Conservation (phyloP, 2,329 filamentous ascomycete species). For the Sporothrix globosa region DNA sequence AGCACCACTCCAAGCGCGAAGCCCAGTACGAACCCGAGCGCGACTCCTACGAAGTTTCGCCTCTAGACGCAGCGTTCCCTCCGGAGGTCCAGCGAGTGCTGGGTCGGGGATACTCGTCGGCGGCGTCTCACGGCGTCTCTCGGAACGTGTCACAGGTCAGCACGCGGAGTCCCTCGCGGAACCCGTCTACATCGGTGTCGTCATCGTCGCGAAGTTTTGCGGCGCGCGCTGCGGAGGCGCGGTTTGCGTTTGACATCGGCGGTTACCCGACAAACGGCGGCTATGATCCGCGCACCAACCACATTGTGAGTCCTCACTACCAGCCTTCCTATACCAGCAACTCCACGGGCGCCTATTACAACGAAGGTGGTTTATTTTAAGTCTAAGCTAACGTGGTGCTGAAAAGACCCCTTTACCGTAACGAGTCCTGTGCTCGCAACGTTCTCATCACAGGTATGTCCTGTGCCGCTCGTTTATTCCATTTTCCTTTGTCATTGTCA, state of each 20-base stretch:
- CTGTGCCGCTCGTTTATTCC: conserved; percentile 5
- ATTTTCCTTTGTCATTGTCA: conserved; percentile 10
- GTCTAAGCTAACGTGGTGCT: too few species aligned
- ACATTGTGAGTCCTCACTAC: neutral
- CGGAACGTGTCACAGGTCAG: neutral
- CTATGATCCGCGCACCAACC: neutral
- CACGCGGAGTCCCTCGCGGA: neutral
- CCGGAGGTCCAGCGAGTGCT: neutral
- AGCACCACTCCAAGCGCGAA: neutral
- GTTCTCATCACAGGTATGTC: neutral
- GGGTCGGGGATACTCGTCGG: neutral
- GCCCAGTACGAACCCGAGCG: neutral
- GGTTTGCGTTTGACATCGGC: neutral
- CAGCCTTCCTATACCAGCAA: neutral
- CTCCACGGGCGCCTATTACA: neutral
- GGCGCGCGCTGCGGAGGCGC: neutral
- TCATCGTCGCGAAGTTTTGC: neutral
- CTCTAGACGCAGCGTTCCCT: neutral
- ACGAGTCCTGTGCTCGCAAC: neutral
- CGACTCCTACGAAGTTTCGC: neutral
- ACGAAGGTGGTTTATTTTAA: neutral
- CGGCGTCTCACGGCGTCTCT: neutral
- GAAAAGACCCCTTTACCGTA: neutral
- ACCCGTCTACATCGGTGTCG: neutral
- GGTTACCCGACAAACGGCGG: neutral